Conservation (phyloP, 805 yeast genomes). For the Zygoascus tannicola region DNA sequence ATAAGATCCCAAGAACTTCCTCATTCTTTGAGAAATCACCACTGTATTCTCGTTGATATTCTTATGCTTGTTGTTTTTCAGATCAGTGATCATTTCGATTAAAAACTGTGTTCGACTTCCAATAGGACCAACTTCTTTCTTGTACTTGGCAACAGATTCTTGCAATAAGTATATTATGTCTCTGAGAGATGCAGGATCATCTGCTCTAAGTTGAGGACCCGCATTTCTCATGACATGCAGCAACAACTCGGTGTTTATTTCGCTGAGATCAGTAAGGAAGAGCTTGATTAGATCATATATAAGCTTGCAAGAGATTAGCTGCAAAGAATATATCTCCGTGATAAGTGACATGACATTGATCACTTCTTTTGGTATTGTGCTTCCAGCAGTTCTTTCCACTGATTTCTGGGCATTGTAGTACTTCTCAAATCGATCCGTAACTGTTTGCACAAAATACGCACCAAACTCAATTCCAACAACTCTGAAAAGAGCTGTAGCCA, state of each 20-base stretch:
- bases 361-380: neutral
- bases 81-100: slow-evolving; percentile 72
- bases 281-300: slow-evolving; percentile 64
- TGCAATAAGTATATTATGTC: slow-evolving; percentile 61
- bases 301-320: slow-evolving; percentile 61
- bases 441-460: slow-evolving; percentile 68
- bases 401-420: slow-evolving; percentile 23
- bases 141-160: slow-evolving; percentile 29
- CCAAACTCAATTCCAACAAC: slow-evolving; percentile 84
- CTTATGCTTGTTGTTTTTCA: slow-evolving; percentile 77
- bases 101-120: slow-evolving; percentile 69
- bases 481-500: slow-evolving; percentile 65
- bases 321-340: slow-evolving; percentile 68
- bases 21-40: slow-evolving; percentile 48
- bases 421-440: slow-evolving; percentile 60
- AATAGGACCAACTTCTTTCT: slow-evolving; percentile 29
- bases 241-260: slow-evolving; percentile 66
- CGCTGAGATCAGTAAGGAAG: slow-evolving; percentile 47
- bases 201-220: slow-evolving; percentile 80
- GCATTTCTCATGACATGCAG: slow-evolving; percentile 62
- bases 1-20: slow-evolving; percentile 51
- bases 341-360: slow-evolving; percentile 60
- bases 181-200: slow-evolving; percentile 79
- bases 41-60: slow-evolving; percentile 44
- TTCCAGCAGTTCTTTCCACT: slow-evolving; percentile 29